Conservation (phyloP, 352 stramenopile species). For the Achlya hypogyna region DNA sequence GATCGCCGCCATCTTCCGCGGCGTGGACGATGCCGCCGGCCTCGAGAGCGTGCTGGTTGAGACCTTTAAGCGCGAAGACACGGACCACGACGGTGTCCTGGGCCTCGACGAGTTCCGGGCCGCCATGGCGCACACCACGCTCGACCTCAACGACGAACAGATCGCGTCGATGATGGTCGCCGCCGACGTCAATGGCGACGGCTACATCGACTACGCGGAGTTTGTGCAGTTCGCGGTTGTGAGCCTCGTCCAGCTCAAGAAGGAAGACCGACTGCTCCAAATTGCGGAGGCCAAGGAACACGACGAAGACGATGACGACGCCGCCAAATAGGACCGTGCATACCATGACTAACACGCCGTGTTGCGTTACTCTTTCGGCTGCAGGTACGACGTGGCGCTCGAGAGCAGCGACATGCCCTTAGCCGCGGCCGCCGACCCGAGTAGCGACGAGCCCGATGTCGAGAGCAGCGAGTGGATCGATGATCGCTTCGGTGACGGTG, state of each 20-base stretch:
- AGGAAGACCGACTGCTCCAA: background rate
- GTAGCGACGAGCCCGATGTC: constrained; percentile 44
- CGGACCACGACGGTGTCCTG: constrained; percentile 60
- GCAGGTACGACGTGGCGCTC: constrained; percentile 61
- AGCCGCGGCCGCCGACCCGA: constrained; percentile 40
- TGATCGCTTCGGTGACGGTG: background rate
- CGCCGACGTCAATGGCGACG: constrained; percentile 76
- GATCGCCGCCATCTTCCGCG: constrained; percentile 26
- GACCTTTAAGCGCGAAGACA: constrained; percentile 44
- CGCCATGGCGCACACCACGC: constrained; percentile 53
- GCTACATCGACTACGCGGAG: constrained; percentile 80
- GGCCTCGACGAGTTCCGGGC: constrained; percentile 24
- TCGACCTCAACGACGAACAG: constrained; percentile 38
- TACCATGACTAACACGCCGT: too few species aligned
- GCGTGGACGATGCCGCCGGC: constrained; percentile 41
- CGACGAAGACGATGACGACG: constrained; percentile 6
- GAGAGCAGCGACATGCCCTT: constrained; percentile 80
- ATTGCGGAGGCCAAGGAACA: constrained; percentile 5
- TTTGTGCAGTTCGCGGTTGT: constrained; percentile 48
- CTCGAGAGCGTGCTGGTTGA: constrained; percentile 31
- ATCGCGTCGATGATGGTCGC: constrained; percentile 50
- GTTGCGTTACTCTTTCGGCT: constrained; percentile 34
- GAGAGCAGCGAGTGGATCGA: constrained; percentile 29
- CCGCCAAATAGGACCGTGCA: constrained; percentile 1
- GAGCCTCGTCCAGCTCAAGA: constrained; percentile 20